These are phyloP conservation scores for Hirschfeldia incana DNA, from an alignment of 345 rosid genomes.

Conservation along the genomic window DNA sequence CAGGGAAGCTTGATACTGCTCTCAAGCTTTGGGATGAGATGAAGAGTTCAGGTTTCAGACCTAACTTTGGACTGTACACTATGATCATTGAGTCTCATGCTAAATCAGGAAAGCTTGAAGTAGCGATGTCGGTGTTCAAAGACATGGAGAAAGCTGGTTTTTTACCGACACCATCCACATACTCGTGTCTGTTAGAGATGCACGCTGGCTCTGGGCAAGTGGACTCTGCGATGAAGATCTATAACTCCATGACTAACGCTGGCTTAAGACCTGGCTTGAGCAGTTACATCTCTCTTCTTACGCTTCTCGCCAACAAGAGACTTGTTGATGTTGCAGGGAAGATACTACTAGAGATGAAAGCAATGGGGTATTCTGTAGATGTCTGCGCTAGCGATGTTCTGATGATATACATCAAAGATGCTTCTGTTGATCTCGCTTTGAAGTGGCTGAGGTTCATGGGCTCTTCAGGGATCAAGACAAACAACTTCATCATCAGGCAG, in stretches of 20 bases:
- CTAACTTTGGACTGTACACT: conserved; percentile 86
- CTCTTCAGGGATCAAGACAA: conserved; percentile 88
- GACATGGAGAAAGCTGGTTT: conserved; percentile 98
- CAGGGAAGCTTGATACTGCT: conserved; percentile 89
- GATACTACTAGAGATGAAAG: conserved; percentile 91
- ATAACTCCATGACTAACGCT: conserved; percentile 92
- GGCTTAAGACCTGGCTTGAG: conserved; percentile 89
- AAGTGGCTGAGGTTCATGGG: conserved; percentile 96
- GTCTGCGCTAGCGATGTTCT: conserved; percentile 94
- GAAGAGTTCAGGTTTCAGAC: conserved; percentile 80
- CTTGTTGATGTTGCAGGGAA: conserved; percentile 95
- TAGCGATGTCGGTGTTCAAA: conserved; percentile 73
- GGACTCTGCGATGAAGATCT: conserved; percentile 90
- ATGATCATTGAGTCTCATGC: conserved; percentile 90
- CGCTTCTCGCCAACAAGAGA: conserved; percentile 83
- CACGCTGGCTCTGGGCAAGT: conserved; percentile 90
- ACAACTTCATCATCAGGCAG: conserved; percentile 89
- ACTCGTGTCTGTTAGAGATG: conserved; percentile 92
- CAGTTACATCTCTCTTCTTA: conserved; percentile 73
- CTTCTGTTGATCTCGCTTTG: conserved; percentile 85
- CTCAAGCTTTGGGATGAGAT: conserved; percentile 92
- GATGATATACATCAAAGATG: conserved; percentile 94
- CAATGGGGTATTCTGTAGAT: conserved; percentile 89
- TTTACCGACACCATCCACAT: conserved; percentile 87
- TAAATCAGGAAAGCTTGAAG: conserved; percentile 94